Base-by-base conservation (phyloP, 2,329 filamentous ascomycete species). In the Grosmannia clavigera region DNA sequence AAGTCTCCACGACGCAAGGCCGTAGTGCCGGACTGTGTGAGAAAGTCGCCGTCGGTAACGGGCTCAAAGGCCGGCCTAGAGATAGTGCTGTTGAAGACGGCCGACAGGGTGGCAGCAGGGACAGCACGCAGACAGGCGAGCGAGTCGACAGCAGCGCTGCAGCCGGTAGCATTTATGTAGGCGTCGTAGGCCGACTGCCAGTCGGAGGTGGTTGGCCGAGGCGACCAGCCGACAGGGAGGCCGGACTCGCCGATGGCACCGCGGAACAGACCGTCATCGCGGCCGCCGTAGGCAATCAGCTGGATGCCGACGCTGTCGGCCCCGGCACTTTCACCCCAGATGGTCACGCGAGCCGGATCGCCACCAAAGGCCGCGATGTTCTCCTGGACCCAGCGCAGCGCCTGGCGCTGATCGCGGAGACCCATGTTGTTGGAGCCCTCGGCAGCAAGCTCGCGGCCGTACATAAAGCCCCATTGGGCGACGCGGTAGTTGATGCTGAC, bases 1-100 rank as follows among this genome's bases (percentile, higher is more conserved):
- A 87, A 87, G 22, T 77, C 76, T 53, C 83, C 84, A 5, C 76
- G 69, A 1, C 73, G 70, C 6, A 88, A 72, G 6, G 64, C 85
- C 81, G 9, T 76, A 69, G 9, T 76, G 68, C 11, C 80, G 46
- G 72, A 74, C 55, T 74, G 67, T 12, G 73, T 74, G 25, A 78
- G 70, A 11, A 75, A 75, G 55, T 75, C 70, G 19, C 68, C 71
- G 54, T 78, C 76, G 14, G 74, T 63, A 40, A 68, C 61, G 31
- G 70, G 63, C 62, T 62, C 50, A 66, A 66, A 61, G 19, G 29
- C n/a, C 59, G 60, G 57, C 64, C 61, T 53, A 67, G 62, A 68
- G 69, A 50, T 16, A 52, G 22, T 12, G 46, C 12, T 12, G 27
- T 59, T 56, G 19, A 61, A 55, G 7, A 60, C 46, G 3, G 25